Evolutionary conservation across 1,284 basidiomycete genomes (phyloP), one percentile per base, ranked within the genome.

Genomic region (Paramarasmius palmivorus): DNA sequence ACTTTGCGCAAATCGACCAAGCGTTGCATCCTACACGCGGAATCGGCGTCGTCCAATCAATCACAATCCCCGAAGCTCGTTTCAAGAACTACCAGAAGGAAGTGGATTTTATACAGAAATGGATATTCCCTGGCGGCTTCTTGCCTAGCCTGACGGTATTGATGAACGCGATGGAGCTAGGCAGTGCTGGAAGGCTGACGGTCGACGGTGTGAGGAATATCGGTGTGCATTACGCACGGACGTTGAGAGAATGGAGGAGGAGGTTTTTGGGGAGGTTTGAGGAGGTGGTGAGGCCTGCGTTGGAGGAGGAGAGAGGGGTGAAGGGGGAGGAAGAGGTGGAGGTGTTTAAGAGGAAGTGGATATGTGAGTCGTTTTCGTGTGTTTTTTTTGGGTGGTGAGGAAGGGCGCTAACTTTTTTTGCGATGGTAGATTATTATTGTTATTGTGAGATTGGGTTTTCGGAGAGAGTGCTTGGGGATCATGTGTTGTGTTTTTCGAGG

Each of bases 91-190:
- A 89, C 66, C 77, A 74, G 50, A 73, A 70, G 36, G 82, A 84
- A 58, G 81, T 88, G 25, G 88, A 91, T 68, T 91, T 92, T 63
- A 92, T 92, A 57, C 76, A 81, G 37, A 92, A 92, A 83, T 92
- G 86, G 84, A 83, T 82, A 61, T 93, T 92, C 73, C 90, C 90
- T 1, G 90, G 90, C 3, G 88, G 88, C 0, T 82, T 88, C 64
- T 73, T 92, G 8, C 90, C 90, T 3, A 85, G 84, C 0, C 70
- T 92, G 7, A 84, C 86, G 2, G 77, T 81, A 49, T 76, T 91
- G 25, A 68, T 86, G 12, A 72, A 81, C 49, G 78, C 81, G 4
- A 71, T 90, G 53, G 64, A 74, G 10, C 66, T 74, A 29, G 89
- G 86, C 7, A 77, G 84, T 1, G 65, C 76, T 22, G 83, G 83